A percentile compares a stretch with the other conserved stretches of the same genome.
These are phyloP conservation scores for Xerocomus brunneocitrinus DNA, from an alignment of 768 basidiomycete species.

Conservation along the genomic window DNA sequence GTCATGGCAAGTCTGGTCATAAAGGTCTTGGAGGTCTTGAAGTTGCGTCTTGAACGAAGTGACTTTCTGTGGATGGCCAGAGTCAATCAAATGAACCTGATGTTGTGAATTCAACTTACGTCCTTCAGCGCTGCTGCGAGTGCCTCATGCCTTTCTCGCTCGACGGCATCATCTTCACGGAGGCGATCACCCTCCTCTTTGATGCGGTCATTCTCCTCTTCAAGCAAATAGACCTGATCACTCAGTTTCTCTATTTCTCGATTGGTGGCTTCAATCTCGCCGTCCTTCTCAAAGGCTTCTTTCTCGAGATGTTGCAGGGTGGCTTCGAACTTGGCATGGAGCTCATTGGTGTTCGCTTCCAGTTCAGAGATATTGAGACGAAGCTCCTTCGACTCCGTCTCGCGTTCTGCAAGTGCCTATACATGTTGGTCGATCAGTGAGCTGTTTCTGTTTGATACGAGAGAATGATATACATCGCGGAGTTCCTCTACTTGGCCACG, in stretches of 20 bases:
- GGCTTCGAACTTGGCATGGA: slow-evolving; percentile 70
- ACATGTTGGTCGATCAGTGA: slow-evolving; percentile 1
- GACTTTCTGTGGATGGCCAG: slow-evolving; percentile 54
- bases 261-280: slow-evolving; percentile 67
- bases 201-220: slow-evolving; percentile 78
- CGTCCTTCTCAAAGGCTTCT: slow-evolving; percentile 76
- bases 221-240: slow-evolving; percentile 76
- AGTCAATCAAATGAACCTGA: background rate
- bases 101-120: slow-evolving; percentile 35
- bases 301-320: slow-evolving; percentile 72
- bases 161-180: slow-evolving; percentile 70
- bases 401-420: slow-evolving; percentile 73
- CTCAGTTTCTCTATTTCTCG: slow-evolving; percentile 77
- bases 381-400: slow-evolving; percentile 72
- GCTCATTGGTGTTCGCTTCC: slow-evolving; percentile 64
- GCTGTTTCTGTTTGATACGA: background rate
- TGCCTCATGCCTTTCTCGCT: slow-evolving; percentile 62
- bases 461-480: slow-evolving; percentile 49
- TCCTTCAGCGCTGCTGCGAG: slow-evolving; percentile 77
- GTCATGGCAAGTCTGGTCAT: slow-evolving; percentile 60
- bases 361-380: slow-evolving; percentile 71
- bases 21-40: slow-evolving; percentile 58
- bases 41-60: slow-evolving; percentile 58
- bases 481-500: slow-evolving; percentile 76
- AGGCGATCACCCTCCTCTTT: slow-evolving; percentile 65